These are phyloP conservation scores for Coniophora puteana DNA, from an alignment of 1,284 basidiomycete genomes.

Conservation along the genomic window DNA sequence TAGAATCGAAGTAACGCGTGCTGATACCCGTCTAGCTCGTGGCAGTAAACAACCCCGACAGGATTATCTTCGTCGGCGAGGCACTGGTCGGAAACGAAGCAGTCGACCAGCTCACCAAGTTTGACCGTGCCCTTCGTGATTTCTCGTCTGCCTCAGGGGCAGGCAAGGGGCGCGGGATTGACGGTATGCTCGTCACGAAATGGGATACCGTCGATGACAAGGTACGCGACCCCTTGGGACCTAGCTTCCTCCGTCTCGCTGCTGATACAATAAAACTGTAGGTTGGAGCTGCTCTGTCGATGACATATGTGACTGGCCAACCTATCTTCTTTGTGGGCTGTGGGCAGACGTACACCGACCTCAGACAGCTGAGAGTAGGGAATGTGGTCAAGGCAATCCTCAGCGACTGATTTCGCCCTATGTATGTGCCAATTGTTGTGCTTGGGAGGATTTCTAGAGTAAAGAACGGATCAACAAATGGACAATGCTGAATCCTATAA, in stretches of 20 bases:
- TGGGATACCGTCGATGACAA: conserved; percentile 97
- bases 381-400: conserved; percentile 92
- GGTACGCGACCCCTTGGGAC: conserved; percentile 35
- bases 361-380: conserved; percentile 83
- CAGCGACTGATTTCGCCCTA: conserved; percentile 49
- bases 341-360: conserved; percentile 95
- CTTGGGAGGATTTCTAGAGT: too few relatives aligned
- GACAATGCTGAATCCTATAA: not conserved
- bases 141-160: conserved; percentile 72
- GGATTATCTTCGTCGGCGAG: conserved; percentile 95
- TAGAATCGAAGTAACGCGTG: conserved; percentile 4
- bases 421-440: too few relatives aligned
- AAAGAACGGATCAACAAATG: not conserved
- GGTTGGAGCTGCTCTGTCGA: conserved; percentile 93
- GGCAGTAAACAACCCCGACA: conserved; percentile 89
- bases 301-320: conserved; percentile 97
- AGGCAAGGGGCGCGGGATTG: conserved; percentile 82
- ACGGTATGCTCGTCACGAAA: conserved; percentile 95
- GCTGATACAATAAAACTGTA: conserved; percentile 28
- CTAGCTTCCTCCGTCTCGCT: not conserved
- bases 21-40: conserved; percentile 62
- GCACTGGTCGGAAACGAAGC: conserved; percentile 96
- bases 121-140: conserved; percentile 87
- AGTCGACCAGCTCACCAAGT: conserved; percentile 92
- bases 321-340: conserved; percentile 96